Percentiles rank a stretch among this genome's conserved stretches.
Conservation (phyloP, 371 early-diverging fungal species). For the Lichtheimia ornata region DNA sequence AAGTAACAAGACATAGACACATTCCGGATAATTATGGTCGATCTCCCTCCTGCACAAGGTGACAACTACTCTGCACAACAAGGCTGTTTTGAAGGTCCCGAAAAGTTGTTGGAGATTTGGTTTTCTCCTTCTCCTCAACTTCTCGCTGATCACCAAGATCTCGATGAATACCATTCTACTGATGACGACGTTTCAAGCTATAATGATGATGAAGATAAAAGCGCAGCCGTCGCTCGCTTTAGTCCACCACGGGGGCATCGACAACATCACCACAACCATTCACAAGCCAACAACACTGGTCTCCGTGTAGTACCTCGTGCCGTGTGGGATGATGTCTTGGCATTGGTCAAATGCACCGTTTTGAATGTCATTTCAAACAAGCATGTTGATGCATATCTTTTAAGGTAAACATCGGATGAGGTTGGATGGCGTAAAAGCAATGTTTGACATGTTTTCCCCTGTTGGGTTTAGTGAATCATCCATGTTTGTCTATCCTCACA, state of each 20-base stretch:
- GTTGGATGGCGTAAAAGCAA: not conserved
- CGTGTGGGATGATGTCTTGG: slow-evolving; percentile 89
- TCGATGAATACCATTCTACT: slow-evolving; percentile 29
- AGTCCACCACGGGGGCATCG: slow-evolving; percentile 27
- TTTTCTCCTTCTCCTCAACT: slow-evolving; percentile 40
- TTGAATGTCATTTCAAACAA: slow-evolving; percentile 80
- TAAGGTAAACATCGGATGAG: slow-evolving; percentile 56
- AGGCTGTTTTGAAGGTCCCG: slow-evolving; percentile 88
- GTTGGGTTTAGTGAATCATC: slow-evolving; percentile 78
- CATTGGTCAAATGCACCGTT: slow-evolving; percentile 90
- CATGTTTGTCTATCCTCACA: slow-evolving; percentile 95
- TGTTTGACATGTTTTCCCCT: slow-evolving; percentile 17
- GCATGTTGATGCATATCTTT: slow-evolving; percentile 84
- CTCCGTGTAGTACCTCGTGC: slow-evolving; percentile 74
- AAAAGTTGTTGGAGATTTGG: slow-evolving; percentile 92
- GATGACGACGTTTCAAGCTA: slow-evolving; percentile 15
- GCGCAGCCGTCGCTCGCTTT: slow-evolving; percentile 33
- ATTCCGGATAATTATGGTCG: slow-evolving; percentile 16
- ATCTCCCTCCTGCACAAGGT: slow-evolving; percentile 20
- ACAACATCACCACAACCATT: slow-evolving; percentile 5
- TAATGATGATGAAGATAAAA: slow-evolving; percentile 17
- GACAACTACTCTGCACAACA: slow-evolving; percentile 49
- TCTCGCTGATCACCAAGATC: slow-evolving; percentile 39
- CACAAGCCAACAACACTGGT: slow-evolving; percentile 42
- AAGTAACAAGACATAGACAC: slow-evolving; percentile 1